Evolutionary conservation across 495 filamentous ascomycete genomes (phyloP), one percentile per base, ranked within the genome.

Genomic region (Aspergillus nidulans): DNA sequence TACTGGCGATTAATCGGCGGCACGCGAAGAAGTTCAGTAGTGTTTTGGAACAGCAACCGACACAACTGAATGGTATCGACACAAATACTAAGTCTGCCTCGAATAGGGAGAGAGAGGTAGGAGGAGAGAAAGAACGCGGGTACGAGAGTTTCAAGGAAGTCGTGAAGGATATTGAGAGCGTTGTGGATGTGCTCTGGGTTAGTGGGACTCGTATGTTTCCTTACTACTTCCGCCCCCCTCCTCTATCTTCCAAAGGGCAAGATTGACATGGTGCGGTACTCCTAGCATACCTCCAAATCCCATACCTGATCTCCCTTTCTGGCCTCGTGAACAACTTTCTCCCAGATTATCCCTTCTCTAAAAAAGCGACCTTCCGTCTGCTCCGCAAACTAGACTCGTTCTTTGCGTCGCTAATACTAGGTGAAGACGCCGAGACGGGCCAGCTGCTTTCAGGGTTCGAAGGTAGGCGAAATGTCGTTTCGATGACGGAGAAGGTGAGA

Each of bases 111-210:
- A 26, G 23, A 15, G 39, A 45, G 5, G 41, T 2, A 28, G 32
- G 39, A 15, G 47, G 19, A 1, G 47, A 49, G 3, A 39, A 25
- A 21, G 79, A 81, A 5, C 69, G 73, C 16, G 86, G 86, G 0
- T 96, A 94, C 66, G 77, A 77, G 47, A 81, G 67, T 55, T 86
- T 94, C 66, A 72, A 65, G 15, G 85, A 92, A 52, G 72, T 89
- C 6, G 86, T 78, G 13, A 79, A 72, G 43, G 89, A 95, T 63
- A 66, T 95, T 1, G 86, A 90, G 38, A 72, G 69, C 6, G 56
- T 92, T 15, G 71, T 92, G 15, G 85, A 92, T 70, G 80, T 92
- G 10, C 68, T 95, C 7, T 96, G 91, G 91, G 75, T 86, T 21
- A 87, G 81, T 39, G 88, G 88, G 3, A 94, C 90, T 9, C 89